A percentile compares a stretch with the other conserved stretches of the same genome.
phyloP scores from a whole-genome alignment of 2,329 filamentous ascomycete species.

The Colletotrichum euphorbiae region DNA sequence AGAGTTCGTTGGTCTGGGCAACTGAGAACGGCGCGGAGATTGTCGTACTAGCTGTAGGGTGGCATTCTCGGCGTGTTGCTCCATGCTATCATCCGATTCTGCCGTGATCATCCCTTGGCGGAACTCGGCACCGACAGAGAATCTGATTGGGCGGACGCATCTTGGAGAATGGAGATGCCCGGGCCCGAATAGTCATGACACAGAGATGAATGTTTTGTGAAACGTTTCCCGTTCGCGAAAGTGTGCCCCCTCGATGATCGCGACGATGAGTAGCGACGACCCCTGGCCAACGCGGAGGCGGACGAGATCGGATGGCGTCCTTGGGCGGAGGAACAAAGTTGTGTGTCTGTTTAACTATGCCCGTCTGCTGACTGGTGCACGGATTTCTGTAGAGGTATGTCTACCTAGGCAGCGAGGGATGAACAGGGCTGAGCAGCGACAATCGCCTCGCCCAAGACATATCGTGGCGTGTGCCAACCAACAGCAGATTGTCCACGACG shows the following conservation, averaged over 20 bases:
- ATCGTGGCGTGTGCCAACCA: conserved; percentile 11
- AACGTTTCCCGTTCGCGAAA: conserved; percentile 34
- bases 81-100: conserved; percentile 38
- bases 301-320: conserved; percentile 29
- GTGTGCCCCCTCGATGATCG: conserved; percentile 1
- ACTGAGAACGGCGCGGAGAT: background rate
- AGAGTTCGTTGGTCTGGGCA: background rate
- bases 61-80: conserved; percentile 30
- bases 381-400: background rate
- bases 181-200: conserved; percentile 30
- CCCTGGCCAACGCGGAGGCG: conserved; percentile 2
- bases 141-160: conserved; percentile 26
- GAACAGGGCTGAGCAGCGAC: conserved; percentile 23
- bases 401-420: conserved; percentile 34
- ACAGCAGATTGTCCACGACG: background rate
- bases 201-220: conserved; percentile 38
- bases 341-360: conserved; percentile 1
- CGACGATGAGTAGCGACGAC: conserved; percentile 1
- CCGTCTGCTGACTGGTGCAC: background rate
- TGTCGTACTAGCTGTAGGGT: too few relatives aligned
- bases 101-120: conserved; percentile 32
- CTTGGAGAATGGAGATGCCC: conserved; percentile 21
- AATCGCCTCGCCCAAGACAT: conserved; percentile 7
- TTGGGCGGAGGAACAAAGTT: background rate
- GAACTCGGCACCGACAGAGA: conserved; percentile 30